Base-by-base conservation (phyloP, 2,329 filamentous ascomycete genomes). In the Aspergillus glaucus region DNA sequence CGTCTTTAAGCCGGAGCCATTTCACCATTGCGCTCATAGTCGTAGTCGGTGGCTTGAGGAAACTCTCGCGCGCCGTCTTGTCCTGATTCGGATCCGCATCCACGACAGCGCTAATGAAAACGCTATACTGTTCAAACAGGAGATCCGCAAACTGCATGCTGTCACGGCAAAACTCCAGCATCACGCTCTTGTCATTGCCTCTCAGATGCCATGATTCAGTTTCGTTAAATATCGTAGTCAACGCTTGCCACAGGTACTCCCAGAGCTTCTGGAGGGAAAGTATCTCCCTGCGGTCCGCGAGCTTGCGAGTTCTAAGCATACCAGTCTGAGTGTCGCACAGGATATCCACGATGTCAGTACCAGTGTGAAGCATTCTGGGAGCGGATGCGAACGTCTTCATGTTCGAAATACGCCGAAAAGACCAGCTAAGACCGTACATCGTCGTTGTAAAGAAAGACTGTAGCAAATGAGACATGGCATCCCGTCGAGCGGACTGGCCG, bases 81-180 rank as follows among this genome's bases (percentile, higher is more conserved):
- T 60, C 62, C 52, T 68, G 68, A 10, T 61, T 64, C 7, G 62
- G 65, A 47, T 73, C 70, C 21, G 71, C 70, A 45, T 73, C 71
- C 36, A 72, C 71, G 49, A 90, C 67, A 10, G 87, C 86, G 42
- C 85, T 86, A 2, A 88, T 82, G 54, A 98, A 84, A 50, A 96
- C 79, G 45, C 84, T 85, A 65, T 94, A 93, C 58, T 95, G 85
- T 37, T 88, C 84, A 62, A 97, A 87, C 1, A 95, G 78, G 32
- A 81, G 79, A 62, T 95, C 88, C 0, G 92, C 91, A 62, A 95
- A 87, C 60, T 97, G 89, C 81, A 98, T 98, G 12, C 88, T 87
- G 63, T 95, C 89, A 56, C 93, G 85, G 63, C 91, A 96, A 61
- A 97, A 96, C 49, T 95, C 85, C 60, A 90, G 85, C 88, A 98